phyloP scores from a whole-genome alignment of 345 rosid species.

The Citrus trifoliata region DNA sequence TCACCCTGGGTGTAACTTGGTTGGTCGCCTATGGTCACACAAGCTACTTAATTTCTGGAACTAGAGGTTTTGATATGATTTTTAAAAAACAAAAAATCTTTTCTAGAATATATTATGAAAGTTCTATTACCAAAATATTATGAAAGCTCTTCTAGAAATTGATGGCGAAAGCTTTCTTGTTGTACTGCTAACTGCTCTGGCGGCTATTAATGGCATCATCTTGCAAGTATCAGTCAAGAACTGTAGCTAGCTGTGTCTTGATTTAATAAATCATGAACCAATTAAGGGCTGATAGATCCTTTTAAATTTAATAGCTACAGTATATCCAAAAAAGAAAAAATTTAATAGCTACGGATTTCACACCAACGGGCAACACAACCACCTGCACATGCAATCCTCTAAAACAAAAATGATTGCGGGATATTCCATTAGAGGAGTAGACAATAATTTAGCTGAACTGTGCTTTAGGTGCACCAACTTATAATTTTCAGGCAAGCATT shows the following conservation, averaged over 20 bases:
- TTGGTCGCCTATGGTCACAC: too few species aligned
- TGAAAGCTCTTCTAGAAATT: not conserved
- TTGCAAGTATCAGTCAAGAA: not conserved
- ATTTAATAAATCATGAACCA: not conserved
- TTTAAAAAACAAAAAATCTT: too few species aligned
- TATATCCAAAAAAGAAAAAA: too few species aligned
- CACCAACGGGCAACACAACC: not conserved
- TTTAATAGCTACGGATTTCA: not conserved
- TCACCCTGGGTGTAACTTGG: too few species aligned
- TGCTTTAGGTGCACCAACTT: not conserved
- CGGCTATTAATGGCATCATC: too few species aligned
- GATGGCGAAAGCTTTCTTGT: not conserved
- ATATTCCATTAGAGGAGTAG: not conserved
- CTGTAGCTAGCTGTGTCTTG: not conserved
- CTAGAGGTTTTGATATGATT: too few species aligned
- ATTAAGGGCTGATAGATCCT: not conserved
- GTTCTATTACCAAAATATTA: too few species aligned
- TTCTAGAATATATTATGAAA: too few species aligned
- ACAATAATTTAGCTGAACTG: not conserved
- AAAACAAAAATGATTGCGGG: not conserved
- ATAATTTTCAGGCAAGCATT: not conserved
- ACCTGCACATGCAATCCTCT: not conserved
- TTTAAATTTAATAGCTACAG: not conserved
- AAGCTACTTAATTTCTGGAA: too few species aligned
- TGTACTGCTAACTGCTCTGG: not conserved